Evolutionary conservation across 306 rosid genomes (phyloP).

Genomic region (Cucumis hystrix): DNA sequence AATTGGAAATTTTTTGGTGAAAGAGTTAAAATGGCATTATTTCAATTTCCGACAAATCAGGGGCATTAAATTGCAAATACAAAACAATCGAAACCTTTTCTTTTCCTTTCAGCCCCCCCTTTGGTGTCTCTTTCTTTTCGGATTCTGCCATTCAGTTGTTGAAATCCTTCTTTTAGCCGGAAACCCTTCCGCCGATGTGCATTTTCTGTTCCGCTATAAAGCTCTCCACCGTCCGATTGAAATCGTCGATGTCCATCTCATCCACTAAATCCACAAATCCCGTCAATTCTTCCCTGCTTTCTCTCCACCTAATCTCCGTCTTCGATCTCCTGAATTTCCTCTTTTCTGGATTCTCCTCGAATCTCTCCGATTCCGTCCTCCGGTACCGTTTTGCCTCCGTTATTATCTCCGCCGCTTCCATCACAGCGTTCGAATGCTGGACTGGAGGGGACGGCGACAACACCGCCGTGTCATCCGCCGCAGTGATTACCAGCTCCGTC

Average conservation of each 20-base stretch:
- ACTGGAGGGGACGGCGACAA: background rate
- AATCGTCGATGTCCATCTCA: conserved; percentile 48
- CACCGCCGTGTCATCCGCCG: background rate
- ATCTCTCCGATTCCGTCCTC: conserved; percentile 41
- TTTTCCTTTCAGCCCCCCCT: background rate
- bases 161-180: background rate
- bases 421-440: background rate
- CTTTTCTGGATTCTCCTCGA: conserved; percentile 10
- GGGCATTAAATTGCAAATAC: background rate
- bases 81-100: background rate
- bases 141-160: background rate
- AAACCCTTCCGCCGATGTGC: conserved; percentile 24
- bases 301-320: conserved; percentile 7
- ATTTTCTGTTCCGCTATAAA: conserved; percentile 42
- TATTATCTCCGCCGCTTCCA: background rate
- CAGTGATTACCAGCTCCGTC: background rate
- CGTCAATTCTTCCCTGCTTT: conserved; percentile 3
- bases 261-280: conserved; percentile 18
- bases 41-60: background rate
- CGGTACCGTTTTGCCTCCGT: conserved; percentile 20
- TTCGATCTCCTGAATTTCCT: conserved; percentile 16
- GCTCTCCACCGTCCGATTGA: conserved; percentile 34
- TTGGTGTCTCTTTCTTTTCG: background rate
- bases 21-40: background rate
- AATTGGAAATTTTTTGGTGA: background rate